Conservation (phyloP, 2,329 filamentous ascomycete species). For the Dactylellina drechsleri region DNA sequence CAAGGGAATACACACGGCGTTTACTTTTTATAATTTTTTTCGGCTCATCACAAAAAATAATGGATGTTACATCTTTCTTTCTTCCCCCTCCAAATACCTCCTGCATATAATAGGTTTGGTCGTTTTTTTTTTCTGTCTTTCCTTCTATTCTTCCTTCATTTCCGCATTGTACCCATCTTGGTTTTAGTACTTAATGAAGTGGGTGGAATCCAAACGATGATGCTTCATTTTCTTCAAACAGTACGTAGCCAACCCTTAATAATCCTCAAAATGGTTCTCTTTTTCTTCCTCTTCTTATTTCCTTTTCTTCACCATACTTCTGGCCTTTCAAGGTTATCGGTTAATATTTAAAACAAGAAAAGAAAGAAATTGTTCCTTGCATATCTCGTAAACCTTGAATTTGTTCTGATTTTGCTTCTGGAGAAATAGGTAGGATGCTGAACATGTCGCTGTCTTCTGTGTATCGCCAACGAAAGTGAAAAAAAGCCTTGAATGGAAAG, state of each 20-base stretch:
- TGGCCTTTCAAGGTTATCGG: slow-evolving; percentile 16
- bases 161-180: slow-evolving; percentile 30
- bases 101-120: slow-evolving; percentile 13
- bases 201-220: slow-evolving; percentile 30
- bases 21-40: slow-evolving; percentile 22
- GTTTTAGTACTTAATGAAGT: slow-evolving; percentile 51
- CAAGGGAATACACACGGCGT: slow-evolving; percentile 50
- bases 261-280: slow-evolving; percentile 47
- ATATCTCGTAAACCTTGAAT: slow-evolving; percentile 40
- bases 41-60: slow-evolving; percentile 26
- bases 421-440: slow-evolving; percentile 50
- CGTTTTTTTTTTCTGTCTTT: neutral
- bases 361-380: slow-evolving; percentile 9
- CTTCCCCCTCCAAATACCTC: neutral
- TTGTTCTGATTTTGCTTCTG: slow-evolving; percentile 51
- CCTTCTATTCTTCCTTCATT: slow-evolving; percentile 16
- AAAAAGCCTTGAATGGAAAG: slow-evolving; percentile 19
- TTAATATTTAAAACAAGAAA: slow-evolving; percentile 36
- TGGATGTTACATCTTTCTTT: slow-evolving; percentile 17
- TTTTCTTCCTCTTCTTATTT: slow-evolving; percentile 11
- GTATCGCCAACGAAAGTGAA: slow-evolving; percentile 2
- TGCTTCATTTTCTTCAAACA: slow-evolving; percentile 50
- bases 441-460: slow-evolving; percentile 54
- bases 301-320: slow-evolving; percentile 26
- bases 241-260: slow-evolving; percentile 55